Percentiles rank a stretch among this genome's conserved stretches.
Conservation (phyloP, 495 filamentous ascomycete genomes). For the Talaromyces thailandensis region DNA sequence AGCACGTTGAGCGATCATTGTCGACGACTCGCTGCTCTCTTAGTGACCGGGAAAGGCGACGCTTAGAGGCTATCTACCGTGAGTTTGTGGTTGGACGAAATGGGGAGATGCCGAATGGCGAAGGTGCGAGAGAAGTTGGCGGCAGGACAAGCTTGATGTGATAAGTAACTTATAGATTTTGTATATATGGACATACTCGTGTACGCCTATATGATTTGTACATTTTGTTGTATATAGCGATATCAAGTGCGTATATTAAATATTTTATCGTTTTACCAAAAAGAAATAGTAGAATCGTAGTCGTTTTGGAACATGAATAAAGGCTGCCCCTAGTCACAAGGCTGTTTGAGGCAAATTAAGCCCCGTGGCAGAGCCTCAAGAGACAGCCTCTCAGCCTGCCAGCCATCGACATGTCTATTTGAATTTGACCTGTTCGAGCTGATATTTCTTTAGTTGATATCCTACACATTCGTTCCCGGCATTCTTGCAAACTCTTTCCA, state of each 20-base stretch:
- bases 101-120: constrained; percentile 88
- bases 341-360: too few species aligned
- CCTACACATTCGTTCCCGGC: too few species aligned
- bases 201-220: neutral
- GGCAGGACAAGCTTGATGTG: constrained; percentile 91
- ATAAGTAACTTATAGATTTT: constrained; percentile 9
- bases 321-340: neutral
- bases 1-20: constrained; percentile 71
- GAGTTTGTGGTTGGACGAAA: constrained; percentile 89
- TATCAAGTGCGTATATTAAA: neutral
- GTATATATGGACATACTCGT: constrained; percentile 5
- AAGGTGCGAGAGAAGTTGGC: constrained; percentile 83
- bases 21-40: constrained; percentile 78
- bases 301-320: neutral
- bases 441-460: neutral
- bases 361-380: too few species aligned
- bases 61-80: constrained; percentile 71
- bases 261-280: too few species aligned
- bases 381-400: neutral
- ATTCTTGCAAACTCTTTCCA: neutral
- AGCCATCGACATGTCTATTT: neutral
- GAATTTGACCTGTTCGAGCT: neutral
- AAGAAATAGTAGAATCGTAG: too few species aligned
- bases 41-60: constrained; percentile 57
- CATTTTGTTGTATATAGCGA: neutral